These are phyloP conservation scores for Saccharum hybrid DNA, from an alignment of 202 grass and related monocot genomes.

Conservation along the genomic window DNA sequence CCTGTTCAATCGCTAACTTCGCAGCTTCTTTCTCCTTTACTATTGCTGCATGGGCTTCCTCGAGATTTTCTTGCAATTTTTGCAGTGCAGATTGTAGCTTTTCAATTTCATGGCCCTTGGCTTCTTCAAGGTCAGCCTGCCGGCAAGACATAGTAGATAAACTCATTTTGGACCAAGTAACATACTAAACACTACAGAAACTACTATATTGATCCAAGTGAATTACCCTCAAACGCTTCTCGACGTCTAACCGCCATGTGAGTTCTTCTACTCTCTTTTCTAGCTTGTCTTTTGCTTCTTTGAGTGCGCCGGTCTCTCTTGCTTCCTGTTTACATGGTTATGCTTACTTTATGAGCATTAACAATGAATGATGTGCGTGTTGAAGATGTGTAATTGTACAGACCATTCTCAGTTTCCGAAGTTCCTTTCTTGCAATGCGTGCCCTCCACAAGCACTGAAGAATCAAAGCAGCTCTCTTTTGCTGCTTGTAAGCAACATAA, in stretches of 20 bases:
- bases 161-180: conserved; percentile 22
- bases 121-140: conserved; percentile 82
- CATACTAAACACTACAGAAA: conserved; percentile 23
- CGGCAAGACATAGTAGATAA: conserved; percentile 35
- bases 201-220: conserved; percentile 23
- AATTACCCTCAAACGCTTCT: conserved; percentile 93
- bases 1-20: conserved; percentile 78
- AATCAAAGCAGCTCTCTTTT: conserved; percentile 74
- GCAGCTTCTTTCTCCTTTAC: conserved; percentile 76
- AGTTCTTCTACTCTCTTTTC: conserved; percentile 97
- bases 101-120: conserved; percentile 78
- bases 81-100: conserved; percentile 78
- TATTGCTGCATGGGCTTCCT: conserved; percentile 71
- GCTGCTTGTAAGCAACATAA: conserved; percentile 69
- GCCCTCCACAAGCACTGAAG: conserved; percentile 93
- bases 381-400: conserved; percentile 30
- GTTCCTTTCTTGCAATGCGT: conserved; percentile 89
- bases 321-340: conserved; percentile 73
- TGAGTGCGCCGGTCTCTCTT: conserved; percentile 87
- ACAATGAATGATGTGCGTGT: conserved; percentile 23
- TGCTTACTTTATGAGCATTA: conserved; percentile 18
- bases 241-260: conserved; percentile 89
- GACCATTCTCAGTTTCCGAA: conserved; percentile 87
- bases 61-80: conserved; percentile 76
- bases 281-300: conserved; percentile 95